phyloP scores from a whole-genome alignment of 768 basidiomycete genomes.

The Leccinum disarticulatum region DNA sequence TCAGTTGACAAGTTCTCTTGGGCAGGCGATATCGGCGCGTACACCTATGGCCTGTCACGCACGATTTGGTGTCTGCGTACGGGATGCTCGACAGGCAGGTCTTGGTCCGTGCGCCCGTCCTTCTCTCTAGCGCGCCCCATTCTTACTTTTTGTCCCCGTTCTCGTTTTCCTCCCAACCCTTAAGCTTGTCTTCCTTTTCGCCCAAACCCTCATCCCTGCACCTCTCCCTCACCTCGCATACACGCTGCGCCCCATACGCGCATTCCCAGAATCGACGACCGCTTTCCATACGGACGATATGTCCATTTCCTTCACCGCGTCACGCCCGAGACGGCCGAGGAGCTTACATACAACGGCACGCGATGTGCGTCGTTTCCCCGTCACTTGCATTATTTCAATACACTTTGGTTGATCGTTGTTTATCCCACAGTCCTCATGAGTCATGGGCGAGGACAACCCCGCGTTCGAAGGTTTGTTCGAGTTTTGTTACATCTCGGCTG shows the following conservation, averaged over 20 bases:
- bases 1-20: neutral
- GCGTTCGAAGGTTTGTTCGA: constrained; percentile 96
- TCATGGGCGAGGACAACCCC: constrained; percentile 96
- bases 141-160: neutral
- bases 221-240: neutral
- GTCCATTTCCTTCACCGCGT: constrained; percentile 87
- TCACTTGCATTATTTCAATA: too few relatives aligned
- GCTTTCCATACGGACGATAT: constrained; percentile 97
- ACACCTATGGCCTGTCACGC: constrained; percentile 90
- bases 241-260: constrained; percentile 67
- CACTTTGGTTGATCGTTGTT: neutral
- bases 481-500: constrained; percentile 95
- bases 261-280: constrained; percentile 76
- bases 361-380: constrained; percentile 81
- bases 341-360: constrained; percentile 79
- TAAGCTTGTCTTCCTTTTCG: too few relatives aligned
- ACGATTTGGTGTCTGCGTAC: constrained; percentile 88
- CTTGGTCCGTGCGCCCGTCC: constrained; percentile 47
- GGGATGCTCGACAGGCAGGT: constrained; percentile 93
- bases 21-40: constrained; percentile 68
- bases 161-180: too few relatives aligned
- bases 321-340: constrained; percentile 87
- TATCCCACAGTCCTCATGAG: constrained; percentile 41
- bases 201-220: neutral
- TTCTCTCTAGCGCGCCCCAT: neutral